Evolutionary conservation across 164 flowering plant genomes (phyloP), one percentile per base, ranked within the genome.

Genomic region (Euptelea pleiosperma): DNA sequence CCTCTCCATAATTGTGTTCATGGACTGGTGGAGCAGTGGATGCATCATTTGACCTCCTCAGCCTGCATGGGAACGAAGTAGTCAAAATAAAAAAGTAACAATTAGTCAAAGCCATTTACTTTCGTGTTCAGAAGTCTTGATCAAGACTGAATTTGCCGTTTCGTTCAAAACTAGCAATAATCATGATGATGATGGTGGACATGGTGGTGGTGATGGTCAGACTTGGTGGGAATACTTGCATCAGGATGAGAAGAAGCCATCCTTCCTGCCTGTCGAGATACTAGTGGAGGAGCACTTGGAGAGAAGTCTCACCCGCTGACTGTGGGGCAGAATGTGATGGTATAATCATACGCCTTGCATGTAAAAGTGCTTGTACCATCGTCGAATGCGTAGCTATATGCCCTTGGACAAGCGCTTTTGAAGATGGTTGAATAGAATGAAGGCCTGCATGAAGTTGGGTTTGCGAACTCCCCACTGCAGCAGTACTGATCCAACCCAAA

Each of bases 281-380:
- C n/a, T n/a, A n/a, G n/a, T n/a, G n/a, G n/a, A n/a, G n/a, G n/a
- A n/a, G n/a, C n/a, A n/a, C n/a, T n/a, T n/a, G n/a, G n/a, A n/a
- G n/a, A n/a, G n/a, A n/a, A n/a, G n/a, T 9, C 59, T 76, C 67
- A 86, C 87, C 79, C 75, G 6, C 12, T 66, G 22, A 30, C 2
- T n/a, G 34, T 8, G 33, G 97, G 96, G 60, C 96, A 91, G 74
- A 91, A 87, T 18, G 78, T 64, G 46, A 91, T 77, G 58, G 70
- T 60, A 45, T 91, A 91, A 2, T 78, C 85, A 1, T 15, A 48
- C 19, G 86, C 89, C 62, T 84, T 87, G 89, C 97, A 91, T 0
- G 91, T 91, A 61, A 87, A 87, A 51, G 82, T 87, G 77, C 93
- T 86, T 14, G 84, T 84, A 44, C 84, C 77, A 67, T 91, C 97